Percentiles rank a stretch among this genome's conserved stretches.
Evolutionary conservation across 2,329 filamentous ascomycete species (phyloP).

Genomic region (Arthroderma sp.): DNA sequence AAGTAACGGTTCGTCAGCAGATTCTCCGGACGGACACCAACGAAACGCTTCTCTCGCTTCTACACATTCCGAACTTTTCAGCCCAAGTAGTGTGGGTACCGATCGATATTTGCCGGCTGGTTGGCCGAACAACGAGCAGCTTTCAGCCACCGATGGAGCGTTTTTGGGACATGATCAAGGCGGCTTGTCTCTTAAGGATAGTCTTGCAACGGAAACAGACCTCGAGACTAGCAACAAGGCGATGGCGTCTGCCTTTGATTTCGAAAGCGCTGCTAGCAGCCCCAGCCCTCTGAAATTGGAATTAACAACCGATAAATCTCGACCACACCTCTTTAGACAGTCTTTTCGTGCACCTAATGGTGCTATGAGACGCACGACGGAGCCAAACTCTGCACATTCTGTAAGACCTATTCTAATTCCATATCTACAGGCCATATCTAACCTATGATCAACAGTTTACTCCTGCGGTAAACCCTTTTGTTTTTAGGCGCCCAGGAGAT

Average conservation of each 20-base stretch:
- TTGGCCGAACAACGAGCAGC: constrained; percentile 26
- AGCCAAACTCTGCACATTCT: no score
- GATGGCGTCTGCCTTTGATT: constrained; percentile 37
- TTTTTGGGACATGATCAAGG: constrained; percentile 27
- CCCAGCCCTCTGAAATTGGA: constrained; percentile 29
- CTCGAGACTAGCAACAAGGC: constrained; percentile 34
- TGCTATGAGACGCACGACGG: no score
- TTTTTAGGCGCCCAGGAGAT: constrained; percentile 4
- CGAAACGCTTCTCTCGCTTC: constrained; percentile 30
- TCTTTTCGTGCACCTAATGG: not conserved
- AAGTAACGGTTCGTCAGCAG: constrained; percentile 31
- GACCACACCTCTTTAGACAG: constrained; percentile 1
- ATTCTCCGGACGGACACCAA: constrained; percentile 28
- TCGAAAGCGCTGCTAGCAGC: constrained; percentile 35
- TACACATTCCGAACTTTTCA: constrained; percentile 25
- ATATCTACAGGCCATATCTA: not conserved
- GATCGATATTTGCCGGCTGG: constrained; percentile 22
- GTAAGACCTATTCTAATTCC: no score
- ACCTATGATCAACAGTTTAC: not conserved
- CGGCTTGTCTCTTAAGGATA: constrained; percentile 21
- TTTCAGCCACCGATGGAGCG: constrained; percentile 26
- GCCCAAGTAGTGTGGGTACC: constrained; percentile 5
- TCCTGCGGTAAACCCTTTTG: constrained; percentile 3
- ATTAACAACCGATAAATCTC: constrained; percentile 13
- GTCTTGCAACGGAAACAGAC: constrained; percentile 23